Conservation (phyloP, 257 asterid genomes). For the Cynanchum wilfordii region DNA sequence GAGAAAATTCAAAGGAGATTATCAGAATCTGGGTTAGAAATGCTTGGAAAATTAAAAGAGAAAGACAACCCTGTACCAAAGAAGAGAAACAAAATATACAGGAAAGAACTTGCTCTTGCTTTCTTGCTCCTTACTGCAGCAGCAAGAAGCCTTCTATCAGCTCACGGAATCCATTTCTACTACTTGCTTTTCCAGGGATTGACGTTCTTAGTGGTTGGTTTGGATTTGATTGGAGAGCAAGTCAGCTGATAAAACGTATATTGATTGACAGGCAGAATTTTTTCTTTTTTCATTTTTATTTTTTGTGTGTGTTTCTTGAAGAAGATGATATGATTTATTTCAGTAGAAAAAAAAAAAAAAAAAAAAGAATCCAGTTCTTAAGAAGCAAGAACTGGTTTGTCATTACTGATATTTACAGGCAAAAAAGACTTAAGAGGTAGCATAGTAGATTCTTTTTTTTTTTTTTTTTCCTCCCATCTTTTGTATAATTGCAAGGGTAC, state of each 20-base stretch:
- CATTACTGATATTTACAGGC: constrained; percentile 9
- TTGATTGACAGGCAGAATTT: no score
- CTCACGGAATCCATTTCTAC: constrained; percentile 90
- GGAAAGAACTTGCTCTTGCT: constrained; percentile 77
- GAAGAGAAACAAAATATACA: constrained; percentile 65
- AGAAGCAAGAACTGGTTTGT: constrained; percentile 4
- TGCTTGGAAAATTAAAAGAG: constrained; percentile 52
- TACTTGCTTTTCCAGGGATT: constrained; percentile 84
- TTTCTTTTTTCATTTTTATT: not conserved
- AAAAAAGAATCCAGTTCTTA: not conserved
- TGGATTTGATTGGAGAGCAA: constrained; percentile 92
- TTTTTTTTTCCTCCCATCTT: not conserved
- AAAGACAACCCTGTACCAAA: constrained; percentile 26
- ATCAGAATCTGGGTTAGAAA: constrained; percentile 79
- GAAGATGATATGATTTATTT: not conserved
- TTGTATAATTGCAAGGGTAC: constrained; percentile 11
- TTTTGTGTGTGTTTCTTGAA: constrained; percentile 4
- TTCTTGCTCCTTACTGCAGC: constrained; percentile 82
- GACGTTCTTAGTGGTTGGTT: constrained; percentile 71
- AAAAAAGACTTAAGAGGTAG: constrained; percentile 1
- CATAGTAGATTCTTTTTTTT: constrained; percentile 3
- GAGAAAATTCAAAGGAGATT: constrained; percentile 67
- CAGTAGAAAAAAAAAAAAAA: not conserved
- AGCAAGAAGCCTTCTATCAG: constrained; percentile 67
- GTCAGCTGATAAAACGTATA: constrained; percentile 35